These are phyloP conservation scores for grape (Vitis vinifera) DNA, from an alignment of 164 flowering plant species.

Conservation along the genomic window DNA sequence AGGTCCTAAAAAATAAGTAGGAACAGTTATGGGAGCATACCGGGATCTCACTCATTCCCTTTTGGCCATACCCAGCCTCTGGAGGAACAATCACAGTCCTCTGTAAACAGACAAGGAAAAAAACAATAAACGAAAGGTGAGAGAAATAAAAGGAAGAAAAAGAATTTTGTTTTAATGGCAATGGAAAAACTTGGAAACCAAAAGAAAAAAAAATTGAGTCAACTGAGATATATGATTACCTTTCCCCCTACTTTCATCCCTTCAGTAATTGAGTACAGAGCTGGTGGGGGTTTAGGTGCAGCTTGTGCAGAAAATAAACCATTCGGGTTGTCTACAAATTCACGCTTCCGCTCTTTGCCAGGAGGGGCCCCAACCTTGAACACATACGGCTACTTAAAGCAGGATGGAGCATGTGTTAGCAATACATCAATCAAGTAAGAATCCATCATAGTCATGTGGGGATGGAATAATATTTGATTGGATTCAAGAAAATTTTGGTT, in stretches of 20 bases:
- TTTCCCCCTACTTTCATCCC: constrained; percentile 97
- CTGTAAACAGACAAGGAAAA: constrained; percentile 35
- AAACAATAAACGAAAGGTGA: background rate
- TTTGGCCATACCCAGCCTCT: constrained; percentile 85
- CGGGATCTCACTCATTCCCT: constrained; percentile 93
- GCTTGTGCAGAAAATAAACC: constrained; percentile 97
- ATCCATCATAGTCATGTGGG: background rate
- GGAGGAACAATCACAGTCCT: constrained; percentile 93
- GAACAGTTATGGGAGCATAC: constrained; percentile 31
- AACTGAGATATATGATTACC: constrained; percentile 29
- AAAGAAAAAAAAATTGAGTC: background rate
- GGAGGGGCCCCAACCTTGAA: constrained; percentile 90
- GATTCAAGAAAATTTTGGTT: background rate
- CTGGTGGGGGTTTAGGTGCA: constrained; percentile 91
- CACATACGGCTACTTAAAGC: constrained; percentile 69
- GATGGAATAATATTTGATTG: background rate
- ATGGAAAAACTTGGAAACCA: background rate
- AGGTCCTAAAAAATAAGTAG: background rate
- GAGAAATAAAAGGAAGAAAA: background rate
- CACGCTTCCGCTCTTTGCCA: constrained; percentile 92
- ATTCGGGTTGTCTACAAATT: constrained; percentile 82
- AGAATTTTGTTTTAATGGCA: background rate
- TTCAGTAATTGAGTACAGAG: constrained; percentile 76
- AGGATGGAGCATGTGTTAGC: constrained; percentile 3
- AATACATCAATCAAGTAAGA: background rate